These are phyloP conservation scores for Paspalum vaginatum DNA, from an alignment of 176 grass and related monocot genomes.

Conservation along the genomic window DNA sequence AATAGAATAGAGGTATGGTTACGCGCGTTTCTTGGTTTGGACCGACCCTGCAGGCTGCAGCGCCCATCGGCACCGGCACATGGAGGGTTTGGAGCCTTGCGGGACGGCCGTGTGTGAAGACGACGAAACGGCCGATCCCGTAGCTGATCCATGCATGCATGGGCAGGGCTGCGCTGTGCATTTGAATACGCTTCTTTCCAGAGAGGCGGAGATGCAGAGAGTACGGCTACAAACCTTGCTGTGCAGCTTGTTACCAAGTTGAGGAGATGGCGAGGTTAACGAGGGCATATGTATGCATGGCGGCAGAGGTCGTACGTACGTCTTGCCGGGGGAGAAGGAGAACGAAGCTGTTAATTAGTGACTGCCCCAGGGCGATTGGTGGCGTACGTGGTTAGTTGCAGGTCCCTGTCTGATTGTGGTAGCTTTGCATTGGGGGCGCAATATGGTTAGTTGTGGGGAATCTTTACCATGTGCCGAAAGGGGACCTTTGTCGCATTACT, in stretches of 20 bases:
- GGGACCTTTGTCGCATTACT: conserved; percentile 14
- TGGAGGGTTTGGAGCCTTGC: conserved; percentile 20
- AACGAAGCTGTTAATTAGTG: not conserved
- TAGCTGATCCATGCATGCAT: not conserved
- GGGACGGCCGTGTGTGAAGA: not conserved
- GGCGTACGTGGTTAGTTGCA: not conserved
- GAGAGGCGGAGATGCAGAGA: not conserved
- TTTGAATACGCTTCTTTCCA: conserved; percentile 13
- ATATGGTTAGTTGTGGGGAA: conserved; percentile 19
- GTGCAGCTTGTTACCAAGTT: not conserved
- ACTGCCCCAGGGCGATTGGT: not conserved
- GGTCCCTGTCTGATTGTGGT: not conserved
- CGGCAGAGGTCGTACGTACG: not conserved
- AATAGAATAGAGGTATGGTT: not conserved
- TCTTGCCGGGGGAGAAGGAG: not conserved
- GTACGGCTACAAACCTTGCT: not conserved
- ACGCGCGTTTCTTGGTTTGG: not conserved
- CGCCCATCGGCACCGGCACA: not conserved
- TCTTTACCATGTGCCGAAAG: conserved; percentile 38
- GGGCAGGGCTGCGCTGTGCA: not conserved
- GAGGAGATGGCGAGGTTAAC: not conserved
- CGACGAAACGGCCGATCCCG: conserved; percentile 12
- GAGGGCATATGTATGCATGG: not conserved
- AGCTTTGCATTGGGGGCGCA: not conserved
- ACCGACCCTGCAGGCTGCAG: not conserved